Percentiles rank a stretch among this genome's conserved stretches.
Evolutionary conservation across 1,284 basidiomycete genomes (phyloP).

Genomic region (Neonothopanus nambi): DNA sequence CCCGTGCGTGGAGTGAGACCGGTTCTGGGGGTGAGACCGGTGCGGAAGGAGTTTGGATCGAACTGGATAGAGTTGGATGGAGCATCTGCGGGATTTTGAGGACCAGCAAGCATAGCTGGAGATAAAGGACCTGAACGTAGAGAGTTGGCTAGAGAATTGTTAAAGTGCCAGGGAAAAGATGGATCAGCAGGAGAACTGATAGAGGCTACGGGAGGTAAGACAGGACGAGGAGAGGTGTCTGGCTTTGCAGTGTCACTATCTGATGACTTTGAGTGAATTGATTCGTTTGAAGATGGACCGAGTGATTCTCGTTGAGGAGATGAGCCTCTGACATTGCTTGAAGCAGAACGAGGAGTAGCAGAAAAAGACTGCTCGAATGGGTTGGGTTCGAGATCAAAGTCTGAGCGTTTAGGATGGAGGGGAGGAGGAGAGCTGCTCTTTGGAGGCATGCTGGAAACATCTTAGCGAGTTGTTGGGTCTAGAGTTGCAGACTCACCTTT

Average conservation of each 20-base stretch:
- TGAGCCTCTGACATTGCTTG: conserved; percentile 49
- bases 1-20: conserved; percentile 77
- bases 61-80: conserved; percentile 50
- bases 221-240: conserved; percentile 46
- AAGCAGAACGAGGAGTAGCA: conserved; percentile 49
- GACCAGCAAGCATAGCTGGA: conserved; percentile 93
- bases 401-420: conserved; percentile 51
- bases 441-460: not conserved
- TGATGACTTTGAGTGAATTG: conserved; percentile 32
- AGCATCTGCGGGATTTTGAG: conserved; percentile 43
- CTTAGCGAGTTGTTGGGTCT: no score
- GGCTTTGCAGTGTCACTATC: conserved; percentile 26
- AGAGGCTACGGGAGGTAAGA: conserved; percentile 85
- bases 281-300: conserved; percentile 42
- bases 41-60: conserved; percentile 77
- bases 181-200: conserved; percentile 83
- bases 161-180: conserved; percentile 69
- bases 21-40: conserved; percentile 82
- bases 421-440: not conserved
- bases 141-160: conserved; percentile 65
- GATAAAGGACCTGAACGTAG: conserved; percentile 90
- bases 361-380: conserved; percentile 96
- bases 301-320: conserved; percentile 33
- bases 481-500: no score
- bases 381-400: conserved; percentile 89